These are phyloP conservation scores for Aspergillus sp. DNA, from an alignment of 2,329 filamentous ascomycete genomes.

Conservation along the genomic window DNA sequence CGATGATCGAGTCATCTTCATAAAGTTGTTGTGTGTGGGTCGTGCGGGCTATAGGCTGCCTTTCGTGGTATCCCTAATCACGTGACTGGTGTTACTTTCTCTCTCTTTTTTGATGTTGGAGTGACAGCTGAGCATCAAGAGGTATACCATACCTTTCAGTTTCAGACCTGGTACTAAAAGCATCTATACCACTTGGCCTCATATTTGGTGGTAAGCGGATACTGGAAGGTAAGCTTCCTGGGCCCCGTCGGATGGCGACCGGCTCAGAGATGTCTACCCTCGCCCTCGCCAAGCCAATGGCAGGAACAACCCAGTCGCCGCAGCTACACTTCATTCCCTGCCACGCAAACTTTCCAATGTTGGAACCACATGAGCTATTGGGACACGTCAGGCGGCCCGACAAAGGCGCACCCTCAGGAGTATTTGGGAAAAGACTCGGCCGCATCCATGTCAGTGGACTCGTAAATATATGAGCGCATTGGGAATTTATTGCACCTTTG, in stretches of 20 bases:
- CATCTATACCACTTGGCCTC: slow-evolving; percentile 20
- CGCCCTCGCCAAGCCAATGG: slow-evolving; percentile 79
- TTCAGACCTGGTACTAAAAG: slow-evolving; percentile 10
- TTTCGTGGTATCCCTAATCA: slow-evolving; percentile 1
- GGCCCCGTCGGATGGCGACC: slow-evolving; percentile 20
- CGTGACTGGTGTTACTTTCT: not conserved
- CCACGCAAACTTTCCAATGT: slow-evolving; percentile 93
- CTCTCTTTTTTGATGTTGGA: not conserved
- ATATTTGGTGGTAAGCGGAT: slow-evolving; percentile 44
- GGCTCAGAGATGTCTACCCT: slow-evolving; percentile 72
- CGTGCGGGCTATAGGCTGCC: not conserved
- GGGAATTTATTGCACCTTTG: slow-evolving; percentile 23
- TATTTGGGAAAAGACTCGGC: slow-evolving; percentile 59
- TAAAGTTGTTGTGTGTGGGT: not conserved
- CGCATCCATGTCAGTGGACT: slow-evolving; percentile 97
- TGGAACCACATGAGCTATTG: slow-evolving; percentile 71
- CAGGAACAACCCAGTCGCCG: slow-evolving; percentile 84
- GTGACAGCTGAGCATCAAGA: not conserved
- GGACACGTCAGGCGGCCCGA: slow-evolving; percentile 86
- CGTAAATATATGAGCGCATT: slow-evolving; percentile 84
- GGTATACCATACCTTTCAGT: slow-evolving; percentile 7
- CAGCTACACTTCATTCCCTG: slow-evolving; percentile 93
- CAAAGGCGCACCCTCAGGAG: slow-evolving; percentile 65
- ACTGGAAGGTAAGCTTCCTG: slow-evolving; percentile 28
- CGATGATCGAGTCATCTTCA: not conserved